These are phyloP conservation scores for Botrytis elliptica DNA, from an alignment of 2,329 filamentous ascomycete species.

Conservation along the genomic window DNA sequence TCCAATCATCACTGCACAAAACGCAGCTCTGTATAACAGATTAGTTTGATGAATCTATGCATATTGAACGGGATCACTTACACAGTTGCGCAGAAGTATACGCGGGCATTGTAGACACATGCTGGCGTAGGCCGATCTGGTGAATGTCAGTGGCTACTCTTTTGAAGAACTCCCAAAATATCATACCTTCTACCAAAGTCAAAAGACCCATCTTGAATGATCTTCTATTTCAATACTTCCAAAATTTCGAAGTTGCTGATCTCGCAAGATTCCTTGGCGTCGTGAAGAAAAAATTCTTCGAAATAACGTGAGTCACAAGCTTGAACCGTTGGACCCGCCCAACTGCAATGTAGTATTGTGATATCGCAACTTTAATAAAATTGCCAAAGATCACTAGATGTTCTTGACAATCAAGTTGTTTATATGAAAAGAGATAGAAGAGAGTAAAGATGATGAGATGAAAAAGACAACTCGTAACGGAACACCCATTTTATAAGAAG, in stretches of 20 bases:
- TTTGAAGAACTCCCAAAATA: conserved; percentile 47
- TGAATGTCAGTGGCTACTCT: not conserved
- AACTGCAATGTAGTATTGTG: not conserved
- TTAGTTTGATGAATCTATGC: not conserved
- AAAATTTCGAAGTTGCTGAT: not conserved
- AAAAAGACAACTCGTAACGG: conserved; percentile 48
- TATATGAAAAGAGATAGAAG: conserved; percentile 3
- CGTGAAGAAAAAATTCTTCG: conserved; percentile 14
- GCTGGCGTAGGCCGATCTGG: conserved; percentile 33
- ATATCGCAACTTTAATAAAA: not conserved
- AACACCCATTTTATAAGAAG: conserved; percentile 52
- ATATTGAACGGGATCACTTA: conserved; percentile 18
- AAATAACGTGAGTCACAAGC: conserved; percentile 12
- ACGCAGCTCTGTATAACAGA: conserved; percentile 45
- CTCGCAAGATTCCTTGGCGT: not conserved
- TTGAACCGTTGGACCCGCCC: conserved; percentile 16
- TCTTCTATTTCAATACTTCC: not conserved
- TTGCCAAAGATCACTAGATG: not conserved
- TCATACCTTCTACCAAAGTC: conserved; percentile 53
- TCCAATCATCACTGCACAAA: conserved; percentile 51
- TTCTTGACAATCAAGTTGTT: not conserved
- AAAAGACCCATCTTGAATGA: conserved; percentile 43
- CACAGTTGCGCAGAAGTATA: conserved; percentile 31
- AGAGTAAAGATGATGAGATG: conserved; percentile 20
- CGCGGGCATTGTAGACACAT: conserved; percentile 32